phyloP scores from a whole-genome alignment of 2,329 filamentous ascomycete species.

The Cadophora malorum region DNA sequence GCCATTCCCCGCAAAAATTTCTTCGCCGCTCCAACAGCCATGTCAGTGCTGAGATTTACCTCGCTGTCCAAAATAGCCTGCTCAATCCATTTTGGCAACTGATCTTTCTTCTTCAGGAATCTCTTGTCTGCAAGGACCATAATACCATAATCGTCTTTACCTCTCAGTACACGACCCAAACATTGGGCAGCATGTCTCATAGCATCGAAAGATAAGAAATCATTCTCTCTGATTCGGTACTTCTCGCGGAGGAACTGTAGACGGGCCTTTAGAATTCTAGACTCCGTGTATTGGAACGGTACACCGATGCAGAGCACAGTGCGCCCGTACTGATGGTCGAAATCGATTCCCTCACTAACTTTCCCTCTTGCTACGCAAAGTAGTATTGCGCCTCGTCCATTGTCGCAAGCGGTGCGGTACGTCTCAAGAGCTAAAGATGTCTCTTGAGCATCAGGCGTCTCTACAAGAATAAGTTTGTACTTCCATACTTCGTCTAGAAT shows the following conservation, averaged over 20 bases:
- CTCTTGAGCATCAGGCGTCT: conserved; percentile 97
- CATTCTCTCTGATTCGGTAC: conserved; percentile 95
- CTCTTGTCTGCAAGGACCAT: conserved; percentile 97
- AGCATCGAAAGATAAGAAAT: conserved; percentile 97
- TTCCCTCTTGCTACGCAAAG: conserved; percentile 97
- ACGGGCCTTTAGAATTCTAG: conserved; percentile 91
- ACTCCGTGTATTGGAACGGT: conserved; percentile 98
- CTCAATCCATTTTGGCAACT: conserved; percentile 96
- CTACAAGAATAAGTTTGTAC: conserved; percentile 96
- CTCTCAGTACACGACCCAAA: conserved; percentile 88
- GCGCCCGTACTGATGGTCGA: conserved; percentile 97
- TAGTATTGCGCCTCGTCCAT: conserved; percentile 90
- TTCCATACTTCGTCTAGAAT: conserved; percentile 98
- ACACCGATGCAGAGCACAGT: conserved; percentile 97
- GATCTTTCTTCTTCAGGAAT: conserved; percentile 88
- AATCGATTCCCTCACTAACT: conserved; percentile 98
- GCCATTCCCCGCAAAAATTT: conserved; percentile 92
- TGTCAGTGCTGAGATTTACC: conserved; percentile 91
- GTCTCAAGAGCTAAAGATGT: conserved; percentile 95
- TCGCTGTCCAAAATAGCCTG: conserved; percentile 86
- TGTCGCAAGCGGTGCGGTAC: conserved; percentile 96
- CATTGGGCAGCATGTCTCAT: conserved; percentile 99
- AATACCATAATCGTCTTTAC: conserved; percentile 99
- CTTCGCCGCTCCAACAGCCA: conserved; percentile 88
- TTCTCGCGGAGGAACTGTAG: conserved; percentile 97